A percentile compares a stretch with the other conserved stretches of the same genome.
Conservation (phyloP, 179 eudicot species). For the Carnegiea gigantea region DNA sequence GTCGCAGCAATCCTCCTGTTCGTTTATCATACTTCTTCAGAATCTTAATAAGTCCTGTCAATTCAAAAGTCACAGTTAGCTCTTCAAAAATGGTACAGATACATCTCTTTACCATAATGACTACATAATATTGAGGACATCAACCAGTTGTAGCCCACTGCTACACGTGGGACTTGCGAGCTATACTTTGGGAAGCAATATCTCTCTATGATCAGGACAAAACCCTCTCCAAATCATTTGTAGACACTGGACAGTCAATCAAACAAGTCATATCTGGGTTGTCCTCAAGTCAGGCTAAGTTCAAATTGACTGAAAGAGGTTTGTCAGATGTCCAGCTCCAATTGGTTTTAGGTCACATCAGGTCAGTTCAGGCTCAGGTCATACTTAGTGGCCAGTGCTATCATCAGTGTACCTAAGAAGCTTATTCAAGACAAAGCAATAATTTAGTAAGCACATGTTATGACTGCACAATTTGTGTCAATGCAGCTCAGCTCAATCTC, state of each 20-base stretch:
- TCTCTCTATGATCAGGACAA: no score
- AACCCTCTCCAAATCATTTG: no score
- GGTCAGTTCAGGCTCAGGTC: neutral
- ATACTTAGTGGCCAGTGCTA: neutral
- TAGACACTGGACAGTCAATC: no score
- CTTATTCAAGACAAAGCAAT: no score
- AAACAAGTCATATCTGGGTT: no score
- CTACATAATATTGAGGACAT: slow-evolving; percentile 10
- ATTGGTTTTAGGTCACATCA: neutral
- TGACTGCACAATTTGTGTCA: no score
- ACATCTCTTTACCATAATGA: neutral
- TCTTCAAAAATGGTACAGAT: neutral
- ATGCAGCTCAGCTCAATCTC: neutral
- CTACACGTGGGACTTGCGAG: no score
- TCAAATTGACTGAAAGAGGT: neutral
- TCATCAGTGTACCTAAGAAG: neutral
- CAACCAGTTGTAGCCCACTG: neutral
- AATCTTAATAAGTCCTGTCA: slow-evolving; percentile 80
- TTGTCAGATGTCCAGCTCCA: neutral
- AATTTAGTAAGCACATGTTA: no score
- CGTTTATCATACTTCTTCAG: slow-evolving; percentile 93
- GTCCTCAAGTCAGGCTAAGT: no score
- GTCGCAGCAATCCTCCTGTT: slow-evolving; percentile 75
- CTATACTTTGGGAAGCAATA: no score
- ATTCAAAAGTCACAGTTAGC: slow-evolving; percentile 17